Evolutionary conservation across 108 stramenopile species (phyloP).

Genomic region (Aureococcus anophagefferens): DNA sequence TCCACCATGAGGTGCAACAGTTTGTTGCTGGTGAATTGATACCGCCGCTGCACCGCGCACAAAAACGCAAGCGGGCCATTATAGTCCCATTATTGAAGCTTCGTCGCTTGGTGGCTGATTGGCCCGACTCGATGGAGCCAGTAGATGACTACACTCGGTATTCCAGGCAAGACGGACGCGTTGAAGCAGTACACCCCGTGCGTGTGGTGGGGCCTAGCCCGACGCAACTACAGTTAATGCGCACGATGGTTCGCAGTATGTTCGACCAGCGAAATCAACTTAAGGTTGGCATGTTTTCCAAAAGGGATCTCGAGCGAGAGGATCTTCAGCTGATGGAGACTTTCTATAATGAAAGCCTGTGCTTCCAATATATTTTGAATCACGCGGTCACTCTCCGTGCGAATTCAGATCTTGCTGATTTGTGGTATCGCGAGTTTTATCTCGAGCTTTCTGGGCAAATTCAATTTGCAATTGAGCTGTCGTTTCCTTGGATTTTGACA

Average conservation of each 20-base stretch:
- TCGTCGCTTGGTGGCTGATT: conserved; percentile 19
- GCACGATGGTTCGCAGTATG: conserved; percentile 32
- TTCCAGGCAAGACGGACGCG: conserved; percentile 9
- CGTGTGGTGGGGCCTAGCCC: conserved; percentile 30
- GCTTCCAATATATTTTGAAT: conserved; percentile 35
- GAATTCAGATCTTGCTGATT: conserved; percentile 32
- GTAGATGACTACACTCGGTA: conserved; percentile 16
- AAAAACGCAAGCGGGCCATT: conserved; percentile 33
- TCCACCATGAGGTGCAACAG: conserved; percentile 35
- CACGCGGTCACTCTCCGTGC: conserved; percentile 21
- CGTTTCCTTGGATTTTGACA: conserved; percentile 40
- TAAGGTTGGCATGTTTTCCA: conserved; percentile 22
- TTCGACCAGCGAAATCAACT: conserved; percentile 40
- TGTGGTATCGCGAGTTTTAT: conserved; percentile 43
- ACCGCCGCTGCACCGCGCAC: conserved; percentile 33
- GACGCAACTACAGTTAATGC: conserved; percentile 36
- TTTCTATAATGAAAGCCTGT: conserved; percentile 31
- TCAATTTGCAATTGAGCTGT: conserved; percentile 44
- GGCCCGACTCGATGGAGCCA: conserved; percentile 17
- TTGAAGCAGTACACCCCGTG: neutral
- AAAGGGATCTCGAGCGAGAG: conserved; percentile 28
- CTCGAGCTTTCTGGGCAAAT: conserved; percentile 16
- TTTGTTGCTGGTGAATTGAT: conserved; percentile 30
- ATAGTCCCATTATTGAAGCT: conserved; percentile 26
- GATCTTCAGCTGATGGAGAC: conserved; percentile 26